Evolutionary conservation across 164 flowering plant genomes (phyloP).

Genomic region (Protea cynaroides): DNA sequence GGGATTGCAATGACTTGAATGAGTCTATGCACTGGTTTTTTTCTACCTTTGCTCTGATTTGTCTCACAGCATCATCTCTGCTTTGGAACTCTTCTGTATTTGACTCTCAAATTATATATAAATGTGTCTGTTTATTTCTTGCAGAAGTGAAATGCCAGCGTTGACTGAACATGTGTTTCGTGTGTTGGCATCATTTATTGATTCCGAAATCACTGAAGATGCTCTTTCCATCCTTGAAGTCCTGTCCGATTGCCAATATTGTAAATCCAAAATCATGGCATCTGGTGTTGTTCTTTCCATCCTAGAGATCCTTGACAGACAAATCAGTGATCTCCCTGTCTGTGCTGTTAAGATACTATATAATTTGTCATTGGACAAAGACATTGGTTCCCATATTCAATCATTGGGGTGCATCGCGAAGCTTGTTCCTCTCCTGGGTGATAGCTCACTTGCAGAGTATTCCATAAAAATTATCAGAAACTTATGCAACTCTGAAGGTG

Average conservation of each 20-base stretch:
- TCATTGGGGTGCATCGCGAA: slow-evolving; percentile 40
- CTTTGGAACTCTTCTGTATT: too few species aligned
- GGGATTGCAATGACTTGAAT: too few species aligned
- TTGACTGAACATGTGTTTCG: slow-evolving; percentile 39
- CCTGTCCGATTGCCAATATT: slow-evolving; percentile 34
- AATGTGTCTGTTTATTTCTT: slow-evolving; percentile 10
- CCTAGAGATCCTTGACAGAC: slow-evolving; percentile 36
- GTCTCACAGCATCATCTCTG: too few species aligned
- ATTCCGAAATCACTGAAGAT: slow-evolving; percentile 45
- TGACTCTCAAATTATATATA: not conserved
- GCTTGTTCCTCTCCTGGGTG: slow-evolving; percentile 42
- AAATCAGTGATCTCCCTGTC: slow-evolving; percentile 21
- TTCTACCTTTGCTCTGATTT: too few species aligned
- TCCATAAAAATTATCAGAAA: slow-evolving; percentile 42
- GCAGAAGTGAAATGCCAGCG: slow-evolving; percentile 34
- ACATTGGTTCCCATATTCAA: slow-evolving; percentile 27
- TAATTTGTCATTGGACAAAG: slow-evolving; percentile 39
- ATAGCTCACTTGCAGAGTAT: slow-evolving; percentile 32
- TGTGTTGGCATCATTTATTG: slow-evolving; percentile 44
- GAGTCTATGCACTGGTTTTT: too few species aligned
- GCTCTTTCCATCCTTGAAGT: slow-evolving; percentile 45
- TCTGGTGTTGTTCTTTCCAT: slow-evolving; percentile 51
- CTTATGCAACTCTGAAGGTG: slow-evolving; percentile 43
- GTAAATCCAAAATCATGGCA: slow-evolving; percentile 28
- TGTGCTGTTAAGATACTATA: slow-evolving; percentile 45